phyloP scores from a whole-genome alignment of 148 eudicot genomes.

The Nepenthes mirabilis region DNA sequence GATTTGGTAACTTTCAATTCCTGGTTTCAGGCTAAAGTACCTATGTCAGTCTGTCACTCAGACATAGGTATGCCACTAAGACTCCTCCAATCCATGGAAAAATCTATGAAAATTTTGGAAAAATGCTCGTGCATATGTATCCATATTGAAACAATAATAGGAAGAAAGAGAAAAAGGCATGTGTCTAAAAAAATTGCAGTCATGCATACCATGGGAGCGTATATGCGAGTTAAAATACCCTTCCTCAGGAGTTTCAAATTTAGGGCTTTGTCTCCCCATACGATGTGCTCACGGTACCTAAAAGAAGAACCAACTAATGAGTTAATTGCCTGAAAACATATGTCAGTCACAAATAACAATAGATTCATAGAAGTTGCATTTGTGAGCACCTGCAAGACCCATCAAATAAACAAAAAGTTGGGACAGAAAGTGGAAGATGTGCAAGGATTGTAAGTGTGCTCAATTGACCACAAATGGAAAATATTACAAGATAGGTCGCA shows the following conservation, averaged over 20 bases:
- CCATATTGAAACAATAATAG: background rate
- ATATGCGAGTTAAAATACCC: constrained; percentile 77
- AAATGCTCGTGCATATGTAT: background rate
- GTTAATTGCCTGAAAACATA: background rate
- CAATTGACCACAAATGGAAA: background rate
- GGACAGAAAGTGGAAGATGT: too few relatives aligned
- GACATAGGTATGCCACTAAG: too few relatives aligned
- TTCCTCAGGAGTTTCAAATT: constrained; percentile 72
- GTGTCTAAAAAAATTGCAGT: background rate
- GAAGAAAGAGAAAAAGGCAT: background rate
- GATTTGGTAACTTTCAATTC: too few relatives aligned
- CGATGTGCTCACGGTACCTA: constrained; percentile 90
- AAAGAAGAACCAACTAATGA: background rate
- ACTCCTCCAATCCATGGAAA: too few relatives aligned
- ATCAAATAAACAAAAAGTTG: background rate
- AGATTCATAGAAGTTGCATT: background rate
- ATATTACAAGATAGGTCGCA: background rate
- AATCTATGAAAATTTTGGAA: background rate
- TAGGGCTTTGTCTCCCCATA: constrained; percentile 74
- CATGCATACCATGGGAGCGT: constrained; percentile 80
- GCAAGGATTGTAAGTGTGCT: background rate
- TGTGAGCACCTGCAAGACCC: background rate
- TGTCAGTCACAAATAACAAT: too few relatives aligned
- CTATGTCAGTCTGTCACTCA: too few relatives aligned
- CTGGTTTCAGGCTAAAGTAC: background rate